phyloP scores from a whole-genome alignment of 2,329 filamentous ascomycete genomes.

The Fusarium mexicanum region DNA sequence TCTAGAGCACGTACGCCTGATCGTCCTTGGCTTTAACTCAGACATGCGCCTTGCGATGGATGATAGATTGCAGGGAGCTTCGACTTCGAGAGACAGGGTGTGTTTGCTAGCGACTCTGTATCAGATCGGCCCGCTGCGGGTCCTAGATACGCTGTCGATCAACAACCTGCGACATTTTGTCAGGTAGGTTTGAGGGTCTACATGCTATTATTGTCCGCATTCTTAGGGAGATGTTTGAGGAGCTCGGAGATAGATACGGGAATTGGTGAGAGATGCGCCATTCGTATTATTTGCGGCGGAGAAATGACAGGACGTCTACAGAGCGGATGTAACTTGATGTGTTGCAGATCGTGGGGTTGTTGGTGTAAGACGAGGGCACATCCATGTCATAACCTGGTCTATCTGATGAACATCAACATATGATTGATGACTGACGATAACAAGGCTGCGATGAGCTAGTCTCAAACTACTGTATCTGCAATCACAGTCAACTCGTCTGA shows the following conservation, averaged over 20 bases:
- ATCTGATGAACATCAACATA: conserved; percentile 2
- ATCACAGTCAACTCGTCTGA: conserved; percentile 13
- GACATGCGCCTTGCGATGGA: conserved; percentile 4
- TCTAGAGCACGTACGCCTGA: background rate
- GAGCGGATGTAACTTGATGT: conserved; percentile 20
- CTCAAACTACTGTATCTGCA: conserved; percentile 20
- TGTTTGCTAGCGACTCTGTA: conserved; percentile 18
- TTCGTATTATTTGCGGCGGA: background rate
- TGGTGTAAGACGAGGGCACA: conserved; percentile 1
- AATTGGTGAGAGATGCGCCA: conserved; percentile 5
- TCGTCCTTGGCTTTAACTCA: conserved; percentile 8
- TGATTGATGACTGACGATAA: conserved; percentile 14
- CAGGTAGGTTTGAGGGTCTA: conserved; percentile 10
- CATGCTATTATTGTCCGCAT: background rate
- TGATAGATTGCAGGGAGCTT: conserved; percentile 14
- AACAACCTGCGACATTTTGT: conserved; percentile 31
- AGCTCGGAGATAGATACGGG: conserved; percentile 3
- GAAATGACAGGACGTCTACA: conserved; percentile 11
- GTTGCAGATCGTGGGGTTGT: conserved; percentile 26
- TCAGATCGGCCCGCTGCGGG: conserved; percentile 39
- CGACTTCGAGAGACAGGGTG: conserved; percentile 1
- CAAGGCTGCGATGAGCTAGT: conserved; percentile 2
- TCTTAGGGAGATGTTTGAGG: conserved; percentile 3
- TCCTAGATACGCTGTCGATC: conserved; percentile 32
- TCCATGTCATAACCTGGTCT: conserved; percentile 8